Evolutionary conservation across 257 asterid genomes (phyloP).

Genomic region (Solanum ossicruentum): DNA sequence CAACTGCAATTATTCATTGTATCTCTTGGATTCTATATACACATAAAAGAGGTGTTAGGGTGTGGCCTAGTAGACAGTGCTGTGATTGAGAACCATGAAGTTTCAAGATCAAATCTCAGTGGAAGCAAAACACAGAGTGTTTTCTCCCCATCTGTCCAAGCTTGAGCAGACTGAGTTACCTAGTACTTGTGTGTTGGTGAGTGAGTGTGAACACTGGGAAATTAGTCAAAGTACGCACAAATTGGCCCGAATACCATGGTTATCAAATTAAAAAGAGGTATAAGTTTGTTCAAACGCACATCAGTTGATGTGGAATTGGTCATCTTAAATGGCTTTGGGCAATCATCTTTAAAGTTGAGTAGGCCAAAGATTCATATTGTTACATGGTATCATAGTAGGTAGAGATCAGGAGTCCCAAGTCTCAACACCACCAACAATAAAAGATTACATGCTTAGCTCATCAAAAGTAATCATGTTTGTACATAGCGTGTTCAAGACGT

Average conservation of each 20-base stretch:
- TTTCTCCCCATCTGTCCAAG: not conserved
- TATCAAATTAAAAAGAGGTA: not conserved
- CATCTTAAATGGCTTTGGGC: not conserved
- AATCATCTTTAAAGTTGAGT: not conserved
- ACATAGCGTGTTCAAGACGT: not conserved
- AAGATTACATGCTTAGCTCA: not conserved
- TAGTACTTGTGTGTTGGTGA: not conserved
- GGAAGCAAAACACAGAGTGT: not conserved
- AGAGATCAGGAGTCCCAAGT: not conserved
- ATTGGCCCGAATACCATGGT: not conserved
- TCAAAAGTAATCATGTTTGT: not conserved
- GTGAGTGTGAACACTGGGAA: not conserved
- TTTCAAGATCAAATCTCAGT: not conserved
- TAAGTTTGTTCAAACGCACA: not conserved
- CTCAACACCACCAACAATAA: not conserved
- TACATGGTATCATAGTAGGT: not conserved
- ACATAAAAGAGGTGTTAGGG: not conserved
- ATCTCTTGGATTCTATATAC: not conserved
- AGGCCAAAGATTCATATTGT: not conserved
- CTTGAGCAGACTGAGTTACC: not conserved
- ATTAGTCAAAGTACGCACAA: not conserved
- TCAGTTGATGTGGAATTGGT: not conserved
- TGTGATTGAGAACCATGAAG: not conserved
- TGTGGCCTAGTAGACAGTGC: not conserved
- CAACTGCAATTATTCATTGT: not conserved